phyloP scores from a whole-genome alignment of 306 rosid genomes.

The Lablab purpureus region DNA sequence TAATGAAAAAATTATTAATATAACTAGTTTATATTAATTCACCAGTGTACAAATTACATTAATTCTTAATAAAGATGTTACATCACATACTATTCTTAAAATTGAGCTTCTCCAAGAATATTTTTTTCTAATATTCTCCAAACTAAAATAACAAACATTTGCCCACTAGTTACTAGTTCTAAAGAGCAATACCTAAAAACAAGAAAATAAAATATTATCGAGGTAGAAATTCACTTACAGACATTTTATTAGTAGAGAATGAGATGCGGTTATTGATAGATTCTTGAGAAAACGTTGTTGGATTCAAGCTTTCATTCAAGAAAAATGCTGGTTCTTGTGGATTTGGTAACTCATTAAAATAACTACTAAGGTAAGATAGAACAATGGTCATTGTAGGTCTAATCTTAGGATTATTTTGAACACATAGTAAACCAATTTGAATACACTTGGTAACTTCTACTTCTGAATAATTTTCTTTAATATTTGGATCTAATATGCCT shows the following conservation, averaged over 20 bases:
- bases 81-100: too few relatives aligned
- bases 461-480: too few relatives aligned
- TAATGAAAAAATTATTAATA: too few relatives aligned
- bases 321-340: not conserved
- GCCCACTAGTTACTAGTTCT: too few relatives aligned
- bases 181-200: too few relatives aligned
- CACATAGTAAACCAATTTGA: not conserved
- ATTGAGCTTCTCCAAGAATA: too few relatives aligned
- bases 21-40: too few relatives aligned
- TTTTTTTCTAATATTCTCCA: too few relatives aligned
- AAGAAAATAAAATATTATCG: not conserved
- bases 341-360: not conserved
- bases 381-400: not conserved
- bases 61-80: too few relatives aligned
- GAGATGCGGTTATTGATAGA: not conserved
- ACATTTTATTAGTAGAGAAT: not conserved
- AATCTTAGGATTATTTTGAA: not conserved
- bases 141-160: too few relatives aligned
- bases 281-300: not conserved
- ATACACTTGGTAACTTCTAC: not conserved
- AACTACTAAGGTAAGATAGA: not conserved
- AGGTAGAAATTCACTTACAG: not conserved
- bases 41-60: too few relatives aligned
- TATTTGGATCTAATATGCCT: not conserved
- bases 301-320: not conserved